Evolutionary conservation across 2,329 filamentous ascomycete species (phyloP).

Genomic region (Phoma herbarum): DNA sequence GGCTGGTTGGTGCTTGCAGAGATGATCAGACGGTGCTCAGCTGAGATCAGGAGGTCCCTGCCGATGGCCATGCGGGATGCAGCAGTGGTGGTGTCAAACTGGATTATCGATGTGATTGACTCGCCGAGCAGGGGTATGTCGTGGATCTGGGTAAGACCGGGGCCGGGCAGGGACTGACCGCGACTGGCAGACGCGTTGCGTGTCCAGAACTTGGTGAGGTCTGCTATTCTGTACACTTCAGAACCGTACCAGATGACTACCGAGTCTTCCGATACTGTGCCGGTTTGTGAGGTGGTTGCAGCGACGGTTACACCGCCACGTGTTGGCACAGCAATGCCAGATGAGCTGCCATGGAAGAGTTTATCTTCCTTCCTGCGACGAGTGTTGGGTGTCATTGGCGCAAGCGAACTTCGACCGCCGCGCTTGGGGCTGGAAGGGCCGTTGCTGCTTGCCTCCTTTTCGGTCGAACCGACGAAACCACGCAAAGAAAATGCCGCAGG

Average conservation of each 20-base stretch:
- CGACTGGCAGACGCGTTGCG: slow-evolving; percentile 49
- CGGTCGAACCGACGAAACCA: slow-evolving; percentile 47
- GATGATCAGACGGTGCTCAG: slow-evolving; percentile 57
- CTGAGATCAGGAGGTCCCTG: slow-evolving; percentile 55
- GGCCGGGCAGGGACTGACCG: slow-evolving; percentile 51
- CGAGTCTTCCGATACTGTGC: slow-evolving; percentile 54
- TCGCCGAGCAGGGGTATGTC: slow-evolving; percentile 55
- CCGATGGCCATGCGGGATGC: slow-evolving; percentile 55
- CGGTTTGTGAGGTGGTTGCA: slow-evolving; percentile 39
- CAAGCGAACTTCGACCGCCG: slow-evolving; percentile 50
- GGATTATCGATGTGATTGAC: slow-evolving; percentile 54
- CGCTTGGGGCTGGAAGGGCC: slow-evolving; percentile 44
- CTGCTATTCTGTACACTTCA: slow-evolving; percentile 56
- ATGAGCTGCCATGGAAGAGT: slow-evolving; percentile 55
- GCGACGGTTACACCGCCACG: slow-evolving; percentile 56
- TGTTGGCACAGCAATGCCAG: slow-evolving; percentile 40
- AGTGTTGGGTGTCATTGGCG: slow-evolving; percentile 62
- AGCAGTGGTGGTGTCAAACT: slow-evolving; percentile 52
- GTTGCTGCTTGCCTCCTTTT: slow-evolving; percentile 31
- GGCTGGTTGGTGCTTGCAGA: slow-evolving; percentile 47
- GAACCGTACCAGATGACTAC: slow-evolving; percentile 58
- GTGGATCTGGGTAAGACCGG: slow-evolving; percentile 53
- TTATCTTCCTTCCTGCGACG: slow-evolving; percentile 56
- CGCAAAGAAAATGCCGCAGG: slow-evolving; percentile 47
- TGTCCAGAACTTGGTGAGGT: slow-evolving; percentile 56